Evolutionary conservation across 768 basidiomycete genomes (phyloP).

Genomic region (Piloderma croceum): DNA sequence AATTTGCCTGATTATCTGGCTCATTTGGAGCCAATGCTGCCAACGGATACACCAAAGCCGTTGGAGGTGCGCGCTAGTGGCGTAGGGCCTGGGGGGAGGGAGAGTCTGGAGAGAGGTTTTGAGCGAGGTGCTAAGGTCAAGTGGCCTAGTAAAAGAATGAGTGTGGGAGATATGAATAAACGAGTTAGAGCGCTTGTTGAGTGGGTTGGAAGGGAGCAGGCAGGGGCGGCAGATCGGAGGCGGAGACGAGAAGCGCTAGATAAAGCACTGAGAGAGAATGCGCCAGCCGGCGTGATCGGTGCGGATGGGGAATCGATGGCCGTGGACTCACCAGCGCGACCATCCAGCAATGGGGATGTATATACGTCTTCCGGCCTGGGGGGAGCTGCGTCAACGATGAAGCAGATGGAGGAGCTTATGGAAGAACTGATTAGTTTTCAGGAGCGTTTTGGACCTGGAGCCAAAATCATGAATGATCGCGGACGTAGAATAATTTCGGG

Average conservation of each 20-base stretch:
- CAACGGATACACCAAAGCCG: constrained; percentile 67
- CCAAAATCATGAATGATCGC: no score
- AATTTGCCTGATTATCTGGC: constrained; percentile 89
- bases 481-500: no score
- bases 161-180: constrained; percentile 97
- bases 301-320: not conserved
- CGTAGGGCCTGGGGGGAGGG: constrained; percentile 37
- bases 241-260: constrained; percentile 65
- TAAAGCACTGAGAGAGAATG: constrained; percentile 37
- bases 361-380: constrained; percentile 10
- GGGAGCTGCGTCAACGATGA: no score
- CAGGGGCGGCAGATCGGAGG: constrained; percentile 63
- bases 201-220: constrained; percentile 90
- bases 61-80: constrained; percentile 60
- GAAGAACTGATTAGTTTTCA: constrained; percentile 85
- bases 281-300: constrained; percentile 5
- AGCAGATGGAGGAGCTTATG: constrained; percentile 88
- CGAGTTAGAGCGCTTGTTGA: constrained; percentile 85
- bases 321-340: constrained; percentile 16
- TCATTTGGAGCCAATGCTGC: constrained; percentile 80
- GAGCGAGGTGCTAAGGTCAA: constrained; percentile 84
- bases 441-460: constrained; percentile 70
- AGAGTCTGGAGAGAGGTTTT: constrained; percentile 53
- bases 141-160: constrained; percentile 92
- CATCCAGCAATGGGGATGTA: constrained; percentile 8